Conservation (phyloP, 306 rosid species). For the Prunus campanulata region DNA sequence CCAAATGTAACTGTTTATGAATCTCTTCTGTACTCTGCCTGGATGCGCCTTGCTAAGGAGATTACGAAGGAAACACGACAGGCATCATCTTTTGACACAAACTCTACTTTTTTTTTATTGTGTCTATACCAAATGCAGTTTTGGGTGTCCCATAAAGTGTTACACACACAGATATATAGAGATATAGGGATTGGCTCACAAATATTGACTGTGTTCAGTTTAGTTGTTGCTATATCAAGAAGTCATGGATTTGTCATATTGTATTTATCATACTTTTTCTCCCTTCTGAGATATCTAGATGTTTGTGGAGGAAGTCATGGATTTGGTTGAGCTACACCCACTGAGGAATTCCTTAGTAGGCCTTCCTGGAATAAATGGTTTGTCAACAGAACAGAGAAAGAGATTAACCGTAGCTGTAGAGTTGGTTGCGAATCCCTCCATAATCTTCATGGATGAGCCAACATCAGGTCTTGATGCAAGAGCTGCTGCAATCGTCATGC, state of each 20-base stretch:
- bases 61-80: constrained; percentile 56
- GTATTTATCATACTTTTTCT: background rate
- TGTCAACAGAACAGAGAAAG: constrained; percentile 36
- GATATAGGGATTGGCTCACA: too few species aligned
- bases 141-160: background rate
- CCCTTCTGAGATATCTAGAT: constrained; percentile 8
- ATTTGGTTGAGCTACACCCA: constrained; percentile 30
- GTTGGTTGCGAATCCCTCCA: constrained; percentile 31
- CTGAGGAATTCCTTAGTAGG: constrained; percentile 30
- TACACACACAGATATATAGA: too few species aligned
- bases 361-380: constrained; percentile 33
- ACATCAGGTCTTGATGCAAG: constrained; percentile 35
- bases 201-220: too few species aligned
- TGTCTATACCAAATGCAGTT: too few species aligned
- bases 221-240: too few species aligned
- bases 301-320: constrained; percentile 36
- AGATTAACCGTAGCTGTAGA: constrained; percentile 33
- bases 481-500: constrained; percentile 32
- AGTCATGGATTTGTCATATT: too few species aligned
- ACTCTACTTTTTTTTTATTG: background rate
- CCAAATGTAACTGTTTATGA: constrained; percentile 75
- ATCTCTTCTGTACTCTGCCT: constrained; percentile 69
- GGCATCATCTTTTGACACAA: background rate
- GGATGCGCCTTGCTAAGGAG: constrained; percentile 60
- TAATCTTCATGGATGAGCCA: constrained; percentile 34